phyloP scores from a whole-genome alignment of 441 rosid genomes.

The Gossypium davidsonii region DNA sequence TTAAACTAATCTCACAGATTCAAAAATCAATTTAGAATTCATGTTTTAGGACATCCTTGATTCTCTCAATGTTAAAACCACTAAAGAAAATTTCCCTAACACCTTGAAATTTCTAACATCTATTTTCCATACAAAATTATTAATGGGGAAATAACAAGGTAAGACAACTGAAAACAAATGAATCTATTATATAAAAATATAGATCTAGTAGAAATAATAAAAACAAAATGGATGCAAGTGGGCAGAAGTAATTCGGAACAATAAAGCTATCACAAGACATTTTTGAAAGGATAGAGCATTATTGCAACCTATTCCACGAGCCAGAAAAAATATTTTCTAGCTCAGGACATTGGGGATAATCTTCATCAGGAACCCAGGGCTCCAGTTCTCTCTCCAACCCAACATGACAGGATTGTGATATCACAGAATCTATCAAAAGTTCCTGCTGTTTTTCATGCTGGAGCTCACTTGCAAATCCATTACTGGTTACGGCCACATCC shows the following conservation, averaged over 20 bases:
- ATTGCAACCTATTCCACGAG: constrained; percentile 58
- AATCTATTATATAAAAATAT: neutral
- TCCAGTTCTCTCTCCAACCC: constrained; percentile 66
- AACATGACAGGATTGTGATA: constrained; percentile 55
- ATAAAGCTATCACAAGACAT: constrained; percentile 14
- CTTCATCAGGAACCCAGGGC: constrained; percentile 84
- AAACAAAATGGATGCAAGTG: constrained; percentile 3
- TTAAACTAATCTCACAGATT: neutral
- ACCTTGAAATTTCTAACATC: neutral
- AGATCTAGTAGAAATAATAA: neutral
- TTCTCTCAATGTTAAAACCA: neutral
- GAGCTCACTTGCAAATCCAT: constrained; percentile 45
- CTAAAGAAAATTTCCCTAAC: neutral
- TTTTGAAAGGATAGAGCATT: constrained; percentile 13
- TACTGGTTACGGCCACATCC: constrained; percentile 71
- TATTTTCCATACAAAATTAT: neutral
- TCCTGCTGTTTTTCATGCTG: constrained; percentile 56
- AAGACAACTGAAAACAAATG: neutral
- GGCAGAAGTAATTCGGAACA: constrained; percentile 6
- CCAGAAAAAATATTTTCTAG: constrained; percentile 66
- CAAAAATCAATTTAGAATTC: neutral
- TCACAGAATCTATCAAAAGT: constrained; percentile 66
- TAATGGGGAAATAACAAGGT: neutral
- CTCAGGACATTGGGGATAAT: constrained; percentile 57
- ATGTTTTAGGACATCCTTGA: neutral